phyloP scores from a whole-genome alignment of 192 early-diverging fungal genomes.

The Ambispora gerdemannii region DNA sequence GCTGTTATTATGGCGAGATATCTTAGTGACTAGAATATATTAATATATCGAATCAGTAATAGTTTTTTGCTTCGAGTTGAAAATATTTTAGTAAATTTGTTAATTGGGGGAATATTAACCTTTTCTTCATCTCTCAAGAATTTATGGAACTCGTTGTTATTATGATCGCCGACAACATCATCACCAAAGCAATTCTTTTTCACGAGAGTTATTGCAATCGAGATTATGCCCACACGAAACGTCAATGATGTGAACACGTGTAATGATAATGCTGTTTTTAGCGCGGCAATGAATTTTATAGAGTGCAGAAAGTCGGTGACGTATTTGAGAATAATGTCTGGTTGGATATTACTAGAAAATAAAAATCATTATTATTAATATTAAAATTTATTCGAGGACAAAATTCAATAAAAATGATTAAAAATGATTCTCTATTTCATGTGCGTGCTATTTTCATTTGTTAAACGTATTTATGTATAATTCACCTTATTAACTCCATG shows the following conservation, averaged over 20 bases:
- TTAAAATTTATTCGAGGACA: background rate
- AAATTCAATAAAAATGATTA: no score
- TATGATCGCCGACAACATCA: no score
- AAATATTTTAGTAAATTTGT: background rate
- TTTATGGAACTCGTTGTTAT: no score
- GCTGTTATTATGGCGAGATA: conserved; percentile 13
- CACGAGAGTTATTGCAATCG: background rate
- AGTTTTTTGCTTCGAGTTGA: background rate
- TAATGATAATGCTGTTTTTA: background rate
- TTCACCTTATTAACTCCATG: no score
- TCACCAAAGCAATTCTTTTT: background rate
- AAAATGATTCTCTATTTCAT: no score
- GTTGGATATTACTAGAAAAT: background rate
- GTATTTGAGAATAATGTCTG: background rate
- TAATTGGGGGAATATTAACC: background rate
- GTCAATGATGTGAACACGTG: background rate
- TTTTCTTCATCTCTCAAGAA: background rate
- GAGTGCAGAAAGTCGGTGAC: background rate
- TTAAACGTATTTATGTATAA: no score
- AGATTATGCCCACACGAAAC: background rate
- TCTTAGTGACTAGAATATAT: background rate
- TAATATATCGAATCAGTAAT: no score
- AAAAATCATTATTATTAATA: background rate
- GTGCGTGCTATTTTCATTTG: no score
- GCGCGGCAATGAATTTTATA: background rate